Conservation (phyloP, 495 filamentous ascomycete genomes). For the Trichoderma asperelloides region DNA sequence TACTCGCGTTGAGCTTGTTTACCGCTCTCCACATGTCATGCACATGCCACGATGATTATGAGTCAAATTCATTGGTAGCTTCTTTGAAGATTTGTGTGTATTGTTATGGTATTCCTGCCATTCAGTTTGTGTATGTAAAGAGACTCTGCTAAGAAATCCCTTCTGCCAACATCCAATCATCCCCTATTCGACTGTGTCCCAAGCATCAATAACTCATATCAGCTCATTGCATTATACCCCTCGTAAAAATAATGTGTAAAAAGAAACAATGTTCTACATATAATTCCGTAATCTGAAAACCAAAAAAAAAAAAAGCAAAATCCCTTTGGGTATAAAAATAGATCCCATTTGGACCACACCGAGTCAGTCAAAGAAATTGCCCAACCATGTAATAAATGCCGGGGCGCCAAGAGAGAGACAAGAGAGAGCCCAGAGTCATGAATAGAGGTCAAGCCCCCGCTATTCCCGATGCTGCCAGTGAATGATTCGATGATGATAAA, state of each 20-base stretch:
- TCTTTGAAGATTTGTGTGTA: background rate
- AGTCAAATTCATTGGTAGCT: background rate
- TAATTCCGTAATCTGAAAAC: too few species aligned
- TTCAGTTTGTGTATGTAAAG: slow-evolving; percentile 3
- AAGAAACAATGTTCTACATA: too few species aligned
- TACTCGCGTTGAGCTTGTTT: background rate
- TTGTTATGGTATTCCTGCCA: slow-evolving; percentile 13
- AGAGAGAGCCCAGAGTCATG: background rate
- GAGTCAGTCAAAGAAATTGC: too few species aligned
- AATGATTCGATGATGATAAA: background rate
- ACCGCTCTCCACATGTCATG: background rate
- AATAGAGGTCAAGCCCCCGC: background rate
- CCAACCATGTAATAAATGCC: background rate
- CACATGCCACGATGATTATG: background rate
- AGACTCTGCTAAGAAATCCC: background rate
- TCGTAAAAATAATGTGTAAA: too few species aligned
- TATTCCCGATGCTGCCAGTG: background rate
- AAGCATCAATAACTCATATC: too few species aligned
- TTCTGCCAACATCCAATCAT: background rate
- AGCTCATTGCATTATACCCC: too few species aligned
- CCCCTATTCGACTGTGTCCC: too few species aligned
- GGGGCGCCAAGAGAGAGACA: background rate
- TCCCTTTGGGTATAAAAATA: too few species aligned
- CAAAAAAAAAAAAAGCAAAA: too few species aligned
- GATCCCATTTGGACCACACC: too few species aligned